Conservation (phyloP, 1,139 yeast species). For the Geotrichum cucujoidarum region DNA sequence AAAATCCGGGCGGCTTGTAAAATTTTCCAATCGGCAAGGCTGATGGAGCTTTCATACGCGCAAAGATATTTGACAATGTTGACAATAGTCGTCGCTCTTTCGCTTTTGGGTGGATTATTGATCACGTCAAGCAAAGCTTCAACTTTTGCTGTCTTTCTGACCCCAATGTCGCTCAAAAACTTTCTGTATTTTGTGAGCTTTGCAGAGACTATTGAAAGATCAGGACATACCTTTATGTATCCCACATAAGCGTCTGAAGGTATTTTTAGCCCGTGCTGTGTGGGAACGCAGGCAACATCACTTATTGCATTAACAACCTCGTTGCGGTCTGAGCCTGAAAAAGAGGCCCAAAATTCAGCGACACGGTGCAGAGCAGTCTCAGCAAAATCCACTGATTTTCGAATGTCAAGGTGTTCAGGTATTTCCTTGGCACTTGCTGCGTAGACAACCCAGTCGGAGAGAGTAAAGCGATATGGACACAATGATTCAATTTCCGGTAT, state of each 20-base stretch:
- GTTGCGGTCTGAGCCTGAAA: constrained; percentile 18
- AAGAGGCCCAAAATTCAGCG: constrained; percentile 29
- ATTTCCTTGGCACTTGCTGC: constrained; percentile 21
- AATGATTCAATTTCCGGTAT: constrained; percentile 22
- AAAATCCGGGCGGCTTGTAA: constrained; percentile 33
- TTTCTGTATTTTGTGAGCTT: constrained; percentile 29
- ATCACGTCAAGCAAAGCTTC: constrained; percentile 36
- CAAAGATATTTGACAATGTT: constrained; percentile 38
- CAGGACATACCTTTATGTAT: constrained; percentile 38
- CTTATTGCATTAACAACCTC: constrained; percentile 25
- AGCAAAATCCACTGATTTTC: constrained; percentile 30
- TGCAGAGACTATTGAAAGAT: constrained; percentile 35
- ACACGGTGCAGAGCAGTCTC: constrained; percentile 29
- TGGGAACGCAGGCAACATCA: constrained; percentile 36
- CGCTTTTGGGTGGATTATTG: constrained; percentile 27
- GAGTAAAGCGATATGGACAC: constrained; percentile 33
- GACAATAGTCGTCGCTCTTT: constrained; percentile 37
- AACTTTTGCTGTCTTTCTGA: constrained; percentile 41
- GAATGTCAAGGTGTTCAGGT: constrained; percentile 24
- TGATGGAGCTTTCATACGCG: constrained; percentile 29
- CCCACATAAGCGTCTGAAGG: constrained; percentile 37
- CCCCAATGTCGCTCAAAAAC: constrained; percentile 35
- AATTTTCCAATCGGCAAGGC: constrained; percentile 33
- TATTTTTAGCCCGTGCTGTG: constrained; percentile 37
- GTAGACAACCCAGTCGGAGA: constrained; percentile 30